Conservation (phyloP, 768 basidiomycete genomes). For the Lentinula detonsa region DNA sequence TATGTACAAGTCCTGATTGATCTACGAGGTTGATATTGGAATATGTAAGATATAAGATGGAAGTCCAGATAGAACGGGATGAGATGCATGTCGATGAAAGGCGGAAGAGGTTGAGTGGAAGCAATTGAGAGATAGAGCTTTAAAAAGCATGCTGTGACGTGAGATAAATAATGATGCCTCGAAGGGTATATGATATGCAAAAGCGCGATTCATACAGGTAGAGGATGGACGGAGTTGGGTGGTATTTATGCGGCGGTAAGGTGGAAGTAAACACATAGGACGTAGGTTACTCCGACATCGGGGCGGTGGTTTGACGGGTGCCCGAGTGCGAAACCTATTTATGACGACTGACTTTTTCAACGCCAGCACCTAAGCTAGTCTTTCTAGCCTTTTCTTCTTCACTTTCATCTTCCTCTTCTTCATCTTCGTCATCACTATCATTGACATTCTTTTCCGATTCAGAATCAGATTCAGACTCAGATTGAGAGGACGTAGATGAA, state of each 20-base stretch:
- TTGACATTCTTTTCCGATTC: slow-evolving; percentile 9
- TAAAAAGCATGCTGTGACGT: too few species aligned
- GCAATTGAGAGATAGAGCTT: not conserved
- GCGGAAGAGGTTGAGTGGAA: not conserved
- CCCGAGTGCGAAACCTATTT: slow-evolving; percentile 7
- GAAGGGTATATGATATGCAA: slow-evolving; percentile 1
- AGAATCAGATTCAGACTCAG: slow-evolving; percentile 1
- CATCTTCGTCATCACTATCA: slow-evolving; percentile 6
- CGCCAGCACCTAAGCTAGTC: slow-evolving; percentile 26
- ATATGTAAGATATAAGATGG: not conserved
- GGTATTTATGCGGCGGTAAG: not conserved
- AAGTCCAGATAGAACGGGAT: too few species aligned
- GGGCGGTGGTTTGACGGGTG: not conserved
- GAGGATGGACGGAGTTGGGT: not conserved
- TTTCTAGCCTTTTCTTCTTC: slow-evolving; percentile 14
- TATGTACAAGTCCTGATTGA: not conserved
- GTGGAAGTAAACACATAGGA: not conserved
- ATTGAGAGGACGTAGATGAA: not conserved
- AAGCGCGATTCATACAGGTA: not conserved
- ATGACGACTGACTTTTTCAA: slow-evolving; percentile 30
- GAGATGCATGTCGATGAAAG: too few species aligned
- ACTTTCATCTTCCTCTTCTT: slow-evolving; percentile 8
- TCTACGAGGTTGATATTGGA: not conserved
- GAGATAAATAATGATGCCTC: not conserved
- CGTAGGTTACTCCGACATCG: not conserved